These are phyloP conservation scores for Porodaedalea pini DNA, from an alignment of 1,284 basidiomycete genomes.

Conservation along the genomic window DNA sequence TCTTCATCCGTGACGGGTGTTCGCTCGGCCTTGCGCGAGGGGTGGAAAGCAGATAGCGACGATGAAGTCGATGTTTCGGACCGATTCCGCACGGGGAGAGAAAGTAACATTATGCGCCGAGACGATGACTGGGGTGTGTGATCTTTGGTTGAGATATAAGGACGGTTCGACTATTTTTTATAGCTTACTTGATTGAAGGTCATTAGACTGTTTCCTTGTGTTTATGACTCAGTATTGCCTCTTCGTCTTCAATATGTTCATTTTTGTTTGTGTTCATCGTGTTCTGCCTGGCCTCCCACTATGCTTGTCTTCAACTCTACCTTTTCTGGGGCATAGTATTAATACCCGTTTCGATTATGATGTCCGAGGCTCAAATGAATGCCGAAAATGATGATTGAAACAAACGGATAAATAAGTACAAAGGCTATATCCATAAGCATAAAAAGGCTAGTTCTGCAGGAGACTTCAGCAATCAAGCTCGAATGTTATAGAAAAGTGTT, in stretches of 20 bases:
- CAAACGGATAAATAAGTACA: constrained; percentile 11
- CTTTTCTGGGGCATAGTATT: neutral
- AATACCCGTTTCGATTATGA: neutral
- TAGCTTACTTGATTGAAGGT: neutral
- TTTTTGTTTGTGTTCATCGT: neutral
- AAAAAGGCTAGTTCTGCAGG: constrained; percentile 13
- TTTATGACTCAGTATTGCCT: constrained; percentile 1
- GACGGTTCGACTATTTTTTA: neutral
- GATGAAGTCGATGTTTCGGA: neutral
- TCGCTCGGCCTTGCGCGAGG: constrained; percentile 2
- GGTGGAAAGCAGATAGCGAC: constrained; percentile 3
- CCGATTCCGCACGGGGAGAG: neutral
- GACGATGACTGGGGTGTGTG: neutral
- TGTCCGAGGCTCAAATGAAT: neutral
- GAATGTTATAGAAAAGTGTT: constrained; percentile 3
- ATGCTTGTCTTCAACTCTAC: neutral
- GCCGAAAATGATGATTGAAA: neutral
- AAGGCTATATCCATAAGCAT: constrained; percentile 2
- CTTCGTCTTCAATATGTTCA: neutral
- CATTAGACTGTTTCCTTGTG: neutral
- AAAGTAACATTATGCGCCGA: neutral
- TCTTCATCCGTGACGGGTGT: neutral
- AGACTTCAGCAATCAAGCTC: constrained; percentile 52
- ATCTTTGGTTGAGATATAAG: neutral
- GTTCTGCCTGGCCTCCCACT: neutral